Evolutionary conservation across 192 early-diverging fungal genomes (phyloP), one percentile per base, ranked within the genome.

Genomic region (Bifiguratus adelaidae): DNA sequence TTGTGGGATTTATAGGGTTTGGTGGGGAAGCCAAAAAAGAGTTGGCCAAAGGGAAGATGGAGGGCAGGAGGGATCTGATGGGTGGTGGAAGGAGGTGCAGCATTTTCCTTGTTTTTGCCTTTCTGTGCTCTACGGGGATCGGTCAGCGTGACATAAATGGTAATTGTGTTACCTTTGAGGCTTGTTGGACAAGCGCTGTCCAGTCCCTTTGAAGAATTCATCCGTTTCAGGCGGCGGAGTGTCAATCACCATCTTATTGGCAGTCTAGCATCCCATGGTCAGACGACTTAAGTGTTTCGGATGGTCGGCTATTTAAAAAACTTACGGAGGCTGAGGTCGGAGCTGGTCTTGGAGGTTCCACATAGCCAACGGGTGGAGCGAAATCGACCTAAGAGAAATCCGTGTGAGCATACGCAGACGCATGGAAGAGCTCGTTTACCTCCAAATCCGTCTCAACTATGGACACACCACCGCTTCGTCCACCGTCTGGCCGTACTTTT

Each of bases 401-500:
- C 16, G 45, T 21, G 4, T 18, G 18, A 7, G 16, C 19, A 8
- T 2, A 40, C 42, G 13, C 3, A 2, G 22, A 18, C 28, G 15
- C 15, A 42, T 42, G 30, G n/a, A 2, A 21, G 48, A 13, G 29
- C 18, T 29, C 8, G 6, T 12, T 22, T 44, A 81, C 92, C 51
- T 94, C 91, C 30, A 99, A 58, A 75, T 99, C 96, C 0, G 94
- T 97, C 60, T 99, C 96, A 20, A 96, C 77, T 48, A 99, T 89
- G 25, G 86, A 91, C 43, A 97, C 88, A 13, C 88, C 96, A 5
- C 71, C 67, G 4, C 77, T 76, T 2, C 61, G 37, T 21, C 44
- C 60, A 30, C 53, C 29, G 23, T 38, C 57, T 4, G 96, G 91
- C 54, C 84, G 85, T 15, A 80, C 83, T 58, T 99, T 93, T 47